Evolutionary conservation across 2,329 filamentous ascomycete species (phyloP), one percentile per base, ranked within the genome.

Genomic region (Penicillium sumatraense): DNA sequence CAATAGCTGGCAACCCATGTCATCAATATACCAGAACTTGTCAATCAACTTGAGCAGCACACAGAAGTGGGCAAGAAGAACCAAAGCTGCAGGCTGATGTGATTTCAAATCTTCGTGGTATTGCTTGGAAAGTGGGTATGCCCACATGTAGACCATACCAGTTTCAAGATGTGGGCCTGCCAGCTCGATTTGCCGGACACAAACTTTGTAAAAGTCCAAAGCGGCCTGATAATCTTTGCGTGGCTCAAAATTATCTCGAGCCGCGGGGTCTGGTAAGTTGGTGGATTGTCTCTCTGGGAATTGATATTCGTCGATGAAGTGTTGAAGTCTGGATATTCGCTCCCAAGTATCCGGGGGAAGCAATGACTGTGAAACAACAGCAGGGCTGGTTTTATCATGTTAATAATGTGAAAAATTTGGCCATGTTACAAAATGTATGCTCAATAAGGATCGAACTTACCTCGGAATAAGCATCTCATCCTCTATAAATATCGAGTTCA

Each of bases 131-230:
- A 63, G 53, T 8, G 54, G 42, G 24, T 64, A 59, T 16, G 60
- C 62, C 54, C 61, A 64, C 13, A 63, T 31, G 10, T 63, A 29
- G 2, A 60, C 51, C 58, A 63, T 64, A 1, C 60, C 60, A 9
- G 41, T n/a, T 44, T 64, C 62, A 1, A 63, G 24, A 41, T 62
- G 54, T 2, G 56, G 49, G 0, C 62, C 62, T 3, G 62, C 62
- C 3, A 64, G 53, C 40, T 64, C 56, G 1, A 63, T 31, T n/a
- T 56, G 53, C 11, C 62, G 54, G 11, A 16, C 40, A 7, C 52
- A 54, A 10, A 33, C 31, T 31, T 63, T 57, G 20, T 54, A 51
- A 14, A 46, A 55, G 5, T 51, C 27, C 21, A 64, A 13, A 2
- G 56, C 52, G 1, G 13, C 11, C 18, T 57, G 53, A 16, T 64